Evolutionary conservation across 176 grass and related monocot species (phyloP), one percentile per base, ranked within the genome.

Genomic region (Raddia guianensis): DNA sequence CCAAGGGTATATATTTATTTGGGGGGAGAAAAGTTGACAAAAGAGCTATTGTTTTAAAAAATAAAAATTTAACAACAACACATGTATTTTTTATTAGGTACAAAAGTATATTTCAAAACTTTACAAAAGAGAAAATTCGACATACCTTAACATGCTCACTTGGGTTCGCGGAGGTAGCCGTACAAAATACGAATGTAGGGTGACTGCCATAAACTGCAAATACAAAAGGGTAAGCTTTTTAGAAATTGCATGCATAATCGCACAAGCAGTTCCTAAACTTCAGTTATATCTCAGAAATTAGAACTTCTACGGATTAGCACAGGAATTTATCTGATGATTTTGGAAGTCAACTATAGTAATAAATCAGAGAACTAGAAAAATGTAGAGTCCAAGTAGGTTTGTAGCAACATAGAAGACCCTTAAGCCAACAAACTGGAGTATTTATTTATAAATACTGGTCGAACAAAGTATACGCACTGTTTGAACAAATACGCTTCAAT

Each of bases 111-210:
- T 50, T 70, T 49, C 35, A 63, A 70, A 75, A 63, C 10, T 77
- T 69, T 7, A 66, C 7, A 64, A 53, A 78, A 63, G 61, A 80
- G 48, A 70, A 68, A 21, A 72, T 4, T 68, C 68, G 72, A 65
- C 87, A 72, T 98, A 98, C 95, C 95, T 89, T 92, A 74, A 93
- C 92, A 98, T 98, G 95, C 53, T 98, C 87, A 55, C 83, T 75
- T 73, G 92, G 95, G 68, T 98, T 98, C 81, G 92, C 95, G 55
- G 83, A 98, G 60, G 95, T 98, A 48, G 95, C 95, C 77, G 95
- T 98, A 85, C 95, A 94, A 82, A 98, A 94, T 69, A 91, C 87
- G 70, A 94, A 98, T 66, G 86, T 85, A 75, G 95, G 95, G 85
- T 87, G 68, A 70, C 77, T 79, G 40, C 88, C 90, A 87, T 94